Conservation (phyloP, 257 asterid species). For the Nicotiana tomentosiformis region DNA sequence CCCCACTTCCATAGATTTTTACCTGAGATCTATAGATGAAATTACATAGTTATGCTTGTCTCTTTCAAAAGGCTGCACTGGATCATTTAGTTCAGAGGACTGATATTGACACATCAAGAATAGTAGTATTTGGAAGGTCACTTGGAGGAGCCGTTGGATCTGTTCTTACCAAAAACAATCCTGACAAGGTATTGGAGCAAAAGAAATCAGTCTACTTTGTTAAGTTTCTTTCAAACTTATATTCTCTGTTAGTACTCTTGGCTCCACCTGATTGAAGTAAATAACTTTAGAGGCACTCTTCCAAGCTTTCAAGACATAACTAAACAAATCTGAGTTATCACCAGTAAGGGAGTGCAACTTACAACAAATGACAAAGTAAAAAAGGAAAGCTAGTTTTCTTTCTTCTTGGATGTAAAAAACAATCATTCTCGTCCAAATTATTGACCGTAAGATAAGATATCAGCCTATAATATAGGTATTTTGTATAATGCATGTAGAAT, state of each 20-base stretch:
- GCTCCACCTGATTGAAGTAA: not conserved
- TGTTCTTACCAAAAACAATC: constrained; percentile 68
- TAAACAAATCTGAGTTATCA: not conserved
- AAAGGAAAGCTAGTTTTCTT: not conserved
- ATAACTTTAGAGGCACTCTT: not conserved
- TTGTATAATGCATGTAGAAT: not conserved
- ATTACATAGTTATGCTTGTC: constrained; percentile 15
- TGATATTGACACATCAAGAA: constrained; percentile 84
- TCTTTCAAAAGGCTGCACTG: constrained; percentile 69
- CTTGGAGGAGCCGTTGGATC: constrained; percentile 99
- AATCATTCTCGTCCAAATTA: not conserved
- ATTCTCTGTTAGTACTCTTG: not conserved
- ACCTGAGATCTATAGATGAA: not conserved
- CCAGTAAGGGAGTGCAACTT: not conserved
- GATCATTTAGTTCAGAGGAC: constrained; percentile 89
- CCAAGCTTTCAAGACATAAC: not conserved
- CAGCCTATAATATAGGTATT: not conserved
- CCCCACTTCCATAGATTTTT: not conserved
- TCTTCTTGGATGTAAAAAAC: not conserved
- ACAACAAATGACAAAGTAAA: not conserved
- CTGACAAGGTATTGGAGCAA: constrained; percentile 65
- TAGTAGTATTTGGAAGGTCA: constrained; percentile 94
- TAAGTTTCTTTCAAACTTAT: not conserved
- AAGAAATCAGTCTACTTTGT: not conserved
- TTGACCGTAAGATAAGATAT: not conserved